These are phyloP conservation scores for Aspergillus aculeatinus DNA, from an alignment of 2,329 filamentous ascomycete genomes.

Conservation along the genomic window DNA sequence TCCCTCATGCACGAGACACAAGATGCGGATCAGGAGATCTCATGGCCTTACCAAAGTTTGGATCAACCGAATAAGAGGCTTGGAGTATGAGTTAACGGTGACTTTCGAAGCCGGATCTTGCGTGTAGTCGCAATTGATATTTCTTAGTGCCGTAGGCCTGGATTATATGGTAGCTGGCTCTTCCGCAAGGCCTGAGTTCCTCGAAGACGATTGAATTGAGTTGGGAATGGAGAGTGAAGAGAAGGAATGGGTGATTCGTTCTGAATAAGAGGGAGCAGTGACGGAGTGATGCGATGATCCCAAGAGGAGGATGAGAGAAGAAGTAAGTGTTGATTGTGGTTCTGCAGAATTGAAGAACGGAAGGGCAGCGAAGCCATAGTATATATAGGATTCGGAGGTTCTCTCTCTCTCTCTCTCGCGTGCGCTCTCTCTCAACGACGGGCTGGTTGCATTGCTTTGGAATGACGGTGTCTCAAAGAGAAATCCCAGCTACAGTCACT, in stretches of 20 bases:
- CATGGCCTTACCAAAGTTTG: not conserved
- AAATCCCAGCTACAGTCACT: slow-evolving; percentile 13
- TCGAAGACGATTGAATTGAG: not conserved
- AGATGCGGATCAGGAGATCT: not conserved
- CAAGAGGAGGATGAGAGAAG: not conserved
- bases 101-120: not conserved
- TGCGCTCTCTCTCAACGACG: slow-evolving; percentile 7
- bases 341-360: slow-evolving; percentile 9
- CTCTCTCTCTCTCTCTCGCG: not conserved
- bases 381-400: slow-evolving; percentile 22
- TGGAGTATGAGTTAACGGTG: not conserved
- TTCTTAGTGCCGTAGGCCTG: not conserved
- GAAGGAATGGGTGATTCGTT: not conserved
- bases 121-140: not conserved
- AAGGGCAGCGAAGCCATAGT: slow-evolving; percentile 18
- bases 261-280: not conserved
- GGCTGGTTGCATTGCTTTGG: slow-evolving; percentile 16
- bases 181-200: not conserved
- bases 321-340: slow-evolving; percentile 6
- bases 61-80: not conserved
- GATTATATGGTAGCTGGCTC: not conserved
- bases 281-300: not conserved
- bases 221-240: not conserved
- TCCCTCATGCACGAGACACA: not conserved
- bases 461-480: slow-evolving; percentile 11